Base-by-base conservation (phyloP, 495 filamentous ascomycete genomes). In the Wilcoxina mikolae region DNA sequence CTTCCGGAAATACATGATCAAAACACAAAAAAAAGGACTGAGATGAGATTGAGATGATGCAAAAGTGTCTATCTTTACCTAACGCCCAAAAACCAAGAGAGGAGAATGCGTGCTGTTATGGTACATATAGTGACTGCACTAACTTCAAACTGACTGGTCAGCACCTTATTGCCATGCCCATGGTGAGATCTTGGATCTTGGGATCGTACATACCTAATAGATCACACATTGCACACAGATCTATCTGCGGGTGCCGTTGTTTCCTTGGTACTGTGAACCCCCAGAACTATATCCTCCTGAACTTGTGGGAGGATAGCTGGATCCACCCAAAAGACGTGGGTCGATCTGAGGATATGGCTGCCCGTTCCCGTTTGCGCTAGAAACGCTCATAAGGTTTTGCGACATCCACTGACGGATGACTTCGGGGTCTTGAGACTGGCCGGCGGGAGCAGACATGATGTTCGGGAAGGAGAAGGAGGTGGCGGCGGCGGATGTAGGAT, bases 321-420 rank as follows among this genome's bases (percentile, higher is more conserved):
- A 49, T 11, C 46, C 46, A 28, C 24, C 23, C 11, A 49, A 25
- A 29, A 49, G 46, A 28, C 46, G 46, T 15, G 46, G 46, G 22
- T 49, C 46, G 15, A 49, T 15, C 46, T 49, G 46, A 27, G 46
- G 46, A 29, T 49, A 49, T 49, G 46, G 46, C 9, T 49, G 22
- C 20, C 15, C 15, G 12, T 20, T 20, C 12, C 15, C 22, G 22
- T 15, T 15, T 15, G 25, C 46, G 3, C 24, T 15, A 29, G 46
- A 49, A 11, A 49, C 46, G 27, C 25, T 49, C 49, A 52, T 52
- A 28, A 52, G 31, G 49, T 52, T 52, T 26, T 52, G 49, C 15
- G 49, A 52, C 49, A 52, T 52, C 49, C 49, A 52, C 31, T 52
- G 49, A 17, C 49, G 49, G 49, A 52, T 52, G 49, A 52, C 29